phyloP scores from a whole-genome alignment of 331 rosid genomes.

The Quercus phellos region DNA sequence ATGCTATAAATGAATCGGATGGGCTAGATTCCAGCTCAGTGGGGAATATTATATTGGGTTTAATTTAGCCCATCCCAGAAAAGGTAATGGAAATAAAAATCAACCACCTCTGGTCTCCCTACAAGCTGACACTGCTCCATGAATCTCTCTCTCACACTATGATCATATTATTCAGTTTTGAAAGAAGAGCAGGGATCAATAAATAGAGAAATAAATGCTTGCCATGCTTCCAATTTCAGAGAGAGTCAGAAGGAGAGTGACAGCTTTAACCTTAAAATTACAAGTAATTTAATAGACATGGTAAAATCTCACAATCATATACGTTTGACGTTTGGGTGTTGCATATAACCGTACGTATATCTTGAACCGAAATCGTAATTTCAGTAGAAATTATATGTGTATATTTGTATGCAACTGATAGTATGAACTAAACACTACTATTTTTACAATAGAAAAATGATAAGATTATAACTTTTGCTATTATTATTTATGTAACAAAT shows the following conservation, averaged over 20 bases:
- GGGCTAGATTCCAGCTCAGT: not conserved
- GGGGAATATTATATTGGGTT: not conserved
- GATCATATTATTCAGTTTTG: not conserved
- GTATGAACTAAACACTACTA: no score
- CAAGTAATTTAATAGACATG: no score
- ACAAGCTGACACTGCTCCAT: not conserved
- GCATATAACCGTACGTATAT: no score
- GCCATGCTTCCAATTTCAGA: conserved; percentile 22
- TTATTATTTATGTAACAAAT: accelerated
- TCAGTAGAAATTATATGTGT: no score
- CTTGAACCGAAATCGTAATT: no score
- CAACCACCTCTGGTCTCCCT: not conserved
- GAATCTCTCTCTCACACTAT: not conserved
- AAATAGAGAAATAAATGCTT: conserved; percentile 16
- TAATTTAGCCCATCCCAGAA: not conserved
- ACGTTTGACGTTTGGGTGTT: no score
- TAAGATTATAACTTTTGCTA: accelerated
- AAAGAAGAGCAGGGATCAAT: not conserved
- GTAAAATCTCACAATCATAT: no score
- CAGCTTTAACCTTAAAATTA: not conserved
- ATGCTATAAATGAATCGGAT: no score
- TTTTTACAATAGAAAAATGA: no score
- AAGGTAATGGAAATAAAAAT: not conserved
- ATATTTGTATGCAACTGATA: no score
- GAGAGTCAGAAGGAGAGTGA: conserved; percentile 15